phyloP scores from a whole-genome alignment of 257 asterid species.

The Plantago ovata region DNA sequence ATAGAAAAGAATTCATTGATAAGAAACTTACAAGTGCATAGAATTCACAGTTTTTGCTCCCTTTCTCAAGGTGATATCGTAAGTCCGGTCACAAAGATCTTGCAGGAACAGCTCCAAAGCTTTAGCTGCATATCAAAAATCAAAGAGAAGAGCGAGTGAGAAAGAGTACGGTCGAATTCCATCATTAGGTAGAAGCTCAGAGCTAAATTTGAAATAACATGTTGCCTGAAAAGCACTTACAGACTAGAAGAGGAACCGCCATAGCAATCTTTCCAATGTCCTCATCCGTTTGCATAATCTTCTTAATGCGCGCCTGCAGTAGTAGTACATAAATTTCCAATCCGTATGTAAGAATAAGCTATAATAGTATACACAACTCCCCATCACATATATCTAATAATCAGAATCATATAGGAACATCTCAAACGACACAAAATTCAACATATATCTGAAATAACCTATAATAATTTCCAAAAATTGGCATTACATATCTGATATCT shows the following conservation, averaged over 20 bases:
- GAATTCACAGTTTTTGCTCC: constrained; percentile 84
- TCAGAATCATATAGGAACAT: too few species aligned
- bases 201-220: neutral
- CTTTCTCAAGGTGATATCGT: constrained; percentile 53
- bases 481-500: too few species aligned
- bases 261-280: constrained; percentile 85
- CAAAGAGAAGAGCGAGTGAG: constrained; percentile 12
- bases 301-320: constrained; percentile 70
- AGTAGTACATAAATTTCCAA: neutral
- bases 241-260: constrained; percentile 83
- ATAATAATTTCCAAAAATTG: too few species aligned
- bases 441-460: too few species aligned
- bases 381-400: too few species aligned
- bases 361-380: too few species aligned
- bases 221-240: constrained; percentile 36
- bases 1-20: neutral
- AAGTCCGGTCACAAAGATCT: constrained; percentile 77
- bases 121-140: constrained; percentile 47
- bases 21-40: constrained; percentile 60
- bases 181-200: neutral
- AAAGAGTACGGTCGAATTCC: too few species aligned
- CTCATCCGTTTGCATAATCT: constrained; percentile 92
- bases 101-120: constrained; percentile 80
- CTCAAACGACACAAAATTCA: too few species aligned
- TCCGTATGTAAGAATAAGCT: too few species aligned